phyloP scores from a whole-genome alignment of 345 rosid genomes.

The Brassica nigra region DNA sequence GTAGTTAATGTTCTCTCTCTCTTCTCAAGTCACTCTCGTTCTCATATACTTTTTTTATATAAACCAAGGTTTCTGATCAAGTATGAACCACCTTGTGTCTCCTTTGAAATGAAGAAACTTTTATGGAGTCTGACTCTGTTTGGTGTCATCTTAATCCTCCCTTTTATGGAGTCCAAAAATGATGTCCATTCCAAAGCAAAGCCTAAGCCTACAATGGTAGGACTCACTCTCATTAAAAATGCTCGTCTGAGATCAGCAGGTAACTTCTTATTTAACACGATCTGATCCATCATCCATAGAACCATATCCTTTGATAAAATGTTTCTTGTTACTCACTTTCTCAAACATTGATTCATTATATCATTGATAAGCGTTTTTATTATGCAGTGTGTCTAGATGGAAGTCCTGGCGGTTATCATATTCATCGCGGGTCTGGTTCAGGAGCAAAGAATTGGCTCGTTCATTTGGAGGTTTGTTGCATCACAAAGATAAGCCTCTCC shows the following conservation, averaged over 20 bases:
- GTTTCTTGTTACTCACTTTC: constrained; percentile 20
- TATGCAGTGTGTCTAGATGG: constrained; percentile 74
- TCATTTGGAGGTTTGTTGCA: constrained; percentile 61
- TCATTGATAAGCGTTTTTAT: not conserved
- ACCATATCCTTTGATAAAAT: not conserved
- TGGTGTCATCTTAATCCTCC: constrained; percentile 16
- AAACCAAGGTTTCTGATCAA: constrained; percentile 17
- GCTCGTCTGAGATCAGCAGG: constrained; percentile 46
- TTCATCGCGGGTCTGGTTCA: constrained; percentile 68
- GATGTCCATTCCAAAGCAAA: constrained; percentile 37
- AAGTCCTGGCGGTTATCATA: constrained; percentile 68
- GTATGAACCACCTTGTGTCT: constrained; percentile 13
- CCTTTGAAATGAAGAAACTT: constrained; percentile 29
- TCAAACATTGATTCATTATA: not conserved
- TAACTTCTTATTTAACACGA: constrained; percentile 11
- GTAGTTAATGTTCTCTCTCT: constrained; percentile 23
- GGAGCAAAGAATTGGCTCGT: constrained; percentile 78
- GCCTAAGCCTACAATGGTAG: constrained; percentile 42
- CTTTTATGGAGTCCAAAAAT: constrained; percentile 34
- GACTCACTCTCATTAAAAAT: constrained; percentile 40
- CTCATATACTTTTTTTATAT: not conserved
- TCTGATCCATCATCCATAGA: not conserved
- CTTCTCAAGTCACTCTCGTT: constrained; percentile 2
- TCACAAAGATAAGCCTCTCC: not conserved
- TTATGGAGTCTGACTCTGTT: constrained; percentile 42